Base-by-base conservation (phyloP, 1,284 basidiomycete species). In the Papiliotrema terrestris region DNA sequence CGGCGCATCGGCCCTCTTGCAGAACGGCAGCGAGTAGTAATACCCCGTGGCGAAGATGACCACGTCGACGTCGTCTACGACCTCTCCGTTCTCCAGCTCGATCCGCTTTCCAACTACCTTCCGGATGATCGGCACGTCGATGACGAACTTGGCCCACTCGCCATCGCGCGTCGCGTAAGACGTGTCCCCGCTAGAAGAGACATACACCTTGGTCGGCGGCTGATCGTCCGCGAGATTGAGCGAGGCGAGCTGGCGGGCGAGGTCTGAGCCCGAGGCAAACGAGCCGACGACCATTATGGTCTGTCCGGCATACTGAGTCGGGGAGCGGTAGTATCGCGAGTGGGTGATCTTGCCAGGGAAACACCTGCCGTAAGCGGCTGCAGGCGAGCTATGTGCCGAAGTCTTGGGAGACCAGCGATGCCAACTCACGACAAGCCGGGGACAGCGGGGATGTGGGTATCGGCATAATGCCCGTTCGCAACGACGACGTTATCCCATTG, bases 241-340 rank as follows among this genome's bases (percentile, higher is more conserved):
- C 8, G 55, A 43, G 6, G 74, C 78, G 8, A 82, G 62, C 52
- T 81, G 79, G n/a, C 81, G 70, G 0, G 78, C 74, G 25, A 82
- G 76, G 57, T 82, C 81, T 17, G 78, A 78, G 0, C 81, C 81
- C 0, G 78, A 80, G 3, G 77, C 77, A n/a, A 73, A 75, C 29
- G 78, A 80, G 6, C 81, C 81, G 8, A 82, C 77, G 0, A 83
- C 78, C 22, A 83, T 68, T 6, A 82, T 75, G 1, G 65, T 76
- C 63, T 78, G 60, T 17, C 62, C 67, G 42, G 73, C 20, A 53
- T 63, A 68, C 15, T 63, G 57, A 0, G 68, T 54, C 0, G 80
- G 75, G 3, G 64, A 64, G 15, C 79, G 69, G 58, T 78, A 82
- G 76, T 76, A 81, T 8, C 79, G 67, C 0, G 75, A 74, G 62